A percentile compares a stretch with the other conserved stretches of the same genome.
These are phyloP conservation scores for Fomitiporia mediterranea DNA, from an alignment of 1,284 basidiomycete species.

Conservation along the genomic window DNA sequence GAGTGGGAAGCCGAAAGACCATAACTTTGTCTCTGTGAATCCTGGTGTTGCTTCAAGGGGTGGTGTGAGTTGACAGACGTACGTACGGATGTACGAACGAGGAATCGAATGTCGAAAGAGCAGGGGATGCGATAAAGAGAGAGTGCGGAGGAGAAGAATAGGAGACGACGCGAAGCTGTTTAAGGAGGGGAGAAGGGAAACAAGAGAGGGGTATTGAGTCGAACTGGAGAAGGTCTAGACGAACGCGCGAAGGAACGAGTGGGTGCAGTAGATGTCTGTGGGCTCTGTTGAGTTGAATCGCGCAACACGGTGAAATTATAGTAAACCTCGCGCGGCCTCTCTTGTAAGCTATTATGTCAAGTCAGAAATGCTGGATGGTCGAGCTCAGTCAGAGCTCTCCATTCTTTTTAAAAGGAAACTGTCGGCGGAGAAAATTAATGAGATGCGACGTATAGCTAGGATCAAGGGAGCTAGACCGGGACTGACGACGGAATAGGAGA, in stretches of 20 bases:
- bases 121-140: background rate
- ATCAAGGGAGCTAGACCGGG: background rate
- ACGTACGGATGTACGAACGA: background rate
- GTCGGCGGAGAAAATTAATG: background rate
- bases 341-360: no score
- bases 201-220: background rate
- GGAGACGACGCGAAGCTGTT: no score
- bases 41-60: background rate
- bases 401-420: no score
- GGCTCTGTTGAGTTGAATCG: no score
- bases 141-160: no score
- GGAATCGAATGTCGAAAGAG: background rate
- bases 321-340: no score
- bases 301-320: no score
- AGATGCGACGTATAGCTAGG: background rate
- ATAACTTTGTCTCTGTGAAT: no score
- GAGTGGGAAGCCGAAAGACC: slow-evolving; percentile 58
- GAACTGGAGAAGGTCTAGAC: background rate
- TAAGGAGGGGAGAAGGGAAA: background rate
- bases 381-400: no score
- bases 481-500: no score
- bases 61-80: background rate
- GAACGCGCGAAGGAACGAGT: background rate
- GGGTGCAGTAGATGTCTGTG: background rate
- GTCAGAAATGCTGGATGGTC: no score